Conservation (phyloP, 441 rosid genomes). For the Adansonia grandidieri region DNA sequence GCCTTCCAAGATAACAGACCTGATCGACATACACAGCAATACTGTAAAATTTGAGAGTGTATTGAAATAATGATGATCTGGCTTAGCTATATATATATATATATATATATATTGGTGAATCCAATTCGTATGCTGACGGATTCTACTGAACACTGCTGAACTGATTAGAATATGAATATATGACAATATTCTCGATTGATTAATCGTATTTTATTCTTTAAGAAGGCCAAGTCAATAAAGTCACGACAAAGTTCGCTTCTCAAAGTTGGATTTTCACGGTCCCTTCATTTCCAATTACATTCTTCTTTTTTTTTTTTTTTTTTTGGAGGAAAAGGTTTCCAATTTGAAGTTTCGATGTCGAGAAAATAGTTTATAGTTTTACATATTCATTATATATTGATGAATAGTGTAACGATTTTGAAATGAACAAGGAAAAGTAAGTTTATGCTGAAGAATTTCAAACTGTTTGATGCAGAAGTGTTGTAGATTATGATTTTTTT, state of each 20-base stretch:
- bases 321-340: neutral
- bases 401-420: neutral
- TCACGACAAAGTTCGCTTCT: constrained; percentile 31
- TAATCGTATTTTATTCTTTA: neutral
- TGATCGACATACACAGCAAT: neutral
- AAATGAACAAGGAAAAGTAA: neutral
- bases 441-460: neutral
- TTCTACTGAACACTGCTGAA: neutral
- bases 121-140: neutral
- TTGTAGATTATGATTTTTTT: neutral
- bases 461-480: neutral
- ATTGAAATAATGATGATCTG: neutral
- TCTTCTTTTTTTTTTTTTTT: neutral
- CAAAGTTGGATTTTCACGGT: constrained; percentile 8
- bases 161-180: neutral
- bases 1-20: neutral
- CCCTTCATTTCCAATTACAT: neutral
- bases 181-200: neutral
- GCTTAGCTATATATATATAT: neutral
- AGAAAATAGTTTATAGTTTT: neutral
- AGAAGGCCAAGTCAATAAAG: constrained; percentile 23
- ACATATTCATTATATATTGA: neutral
- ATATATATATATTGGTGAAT: neutral
- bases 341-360: neutral
- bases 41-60: neutral